phyloP scores from a whole-genome alignment of 108 stramenopile species.

The Mayamaea pseudoterrestris region DNA sequence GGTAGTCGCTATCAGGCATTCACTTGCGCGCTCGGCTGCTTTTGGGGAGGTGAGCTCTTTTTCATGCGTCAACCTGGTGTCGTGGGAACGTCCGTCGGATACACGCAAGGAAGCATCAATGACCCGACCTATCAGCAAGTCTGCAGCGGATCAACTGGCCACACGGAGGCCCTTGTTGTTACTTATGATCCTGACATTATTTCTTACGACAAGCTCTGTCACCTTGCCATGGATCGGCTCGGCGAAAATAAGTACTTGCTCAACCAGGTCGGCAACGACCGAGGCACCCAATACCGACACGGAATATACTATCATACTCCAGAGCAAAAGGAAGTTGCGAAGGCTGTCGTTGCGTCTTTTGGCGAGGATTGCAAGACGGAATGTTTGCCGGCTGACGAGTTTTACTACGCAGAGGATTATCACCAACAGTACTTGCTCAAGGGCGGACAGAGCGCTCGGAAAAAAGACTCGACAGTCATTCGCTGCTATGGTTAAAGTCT shows the following conservation, averaged over 20 bases:
- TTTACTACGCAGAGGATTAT: slow-evolving; percentile 68
- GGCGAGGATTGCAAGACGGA: slow-evolving; percentile 53
- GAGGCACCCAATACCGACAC: slow-evolving; percentile 84
- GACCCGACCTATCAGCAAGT: slow-evolving; percentile 76
- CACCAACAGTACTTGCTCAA: slow-evolving; percentile 85
- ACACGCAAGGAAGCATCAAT: slow-evolving; percentile 55
- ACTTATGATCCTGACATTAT: slow-evolving; percentile 62
- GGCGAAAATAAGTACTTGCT: slow-evolving; percentile 44
- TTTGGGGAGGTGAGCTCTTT: slow-evolving; percentile 68
- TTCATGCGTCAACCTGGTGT: slow-evolving; percentile 63
- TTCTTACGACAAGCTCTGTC: slow-evolving; percentile 47
- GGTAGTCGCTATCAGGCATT: slow-evolving; percentile 27
- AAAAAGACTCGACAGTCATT: slow-evolving; percentile 29
- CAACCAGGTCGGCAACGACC: slow-evolving; percentile 83
- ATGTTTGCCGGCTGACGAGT: slow-evolving; percentile 33
- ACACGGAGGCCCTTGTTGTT: slow-evolving; percentile 78
- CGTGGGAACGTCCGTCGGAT: slow-evolving; percentile 62
- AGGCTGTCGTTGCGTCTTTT: slow-evolving; percentile 20
- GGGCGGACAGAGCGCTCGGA: slow-evolving; percentile 71
- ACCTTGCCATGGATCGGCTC: slow-evolving; percentile 59
- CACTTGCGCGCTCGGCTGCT: slow-evolving; percentile 61
- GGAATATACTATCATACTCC: slow-evolving; percentile 74
- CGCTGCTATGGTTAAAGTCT: slow-evolving; percentile 67
- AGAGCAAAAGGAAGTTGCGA: slow-evolving; percentile 41
- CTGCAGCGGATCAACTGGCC: slow-evolving; percentile 69